phyloP scores from a whole-genome alignment of 2,329 filamentous ascomycete genomes.

The Pseudogymnoascus pannorum region DNA sequence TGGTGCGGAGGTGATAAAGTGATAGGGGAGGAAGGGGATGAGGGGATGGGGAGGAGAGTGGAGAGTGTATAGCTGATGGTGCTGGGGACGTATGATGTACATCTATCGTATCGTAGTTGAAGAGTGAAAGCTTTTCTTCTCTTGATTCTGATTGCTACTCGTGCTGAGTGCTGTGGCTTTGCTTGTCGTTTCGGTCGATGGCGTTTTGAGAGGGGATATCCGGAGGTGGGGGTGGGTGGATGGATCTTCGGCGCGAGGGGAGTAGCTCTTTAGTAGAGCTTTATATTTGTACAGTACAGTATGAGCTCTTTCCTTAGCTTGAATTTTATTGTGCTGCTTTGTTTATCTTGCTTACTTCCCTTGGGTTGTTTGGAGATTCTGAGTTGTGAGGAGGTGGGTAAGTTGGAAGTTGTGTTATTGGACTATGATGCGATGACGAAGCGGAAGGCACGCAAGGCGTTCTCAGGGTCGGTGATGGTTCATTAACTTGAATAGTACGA shows the following conservation, averaged over 20 bases:
- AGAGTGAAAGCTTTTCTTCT: not conserved
- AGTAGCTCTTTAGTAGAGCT: not conserved
- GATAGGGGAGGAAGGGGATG: not conserved
- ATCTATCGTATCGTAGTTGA: not conserved
- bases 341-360: not conserved
- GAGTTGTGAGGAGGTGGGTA: not conserved
- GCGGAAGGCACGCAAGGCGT: not conserved
- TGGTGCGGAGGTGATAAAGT: not conserved
- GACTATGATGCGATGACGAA: not conserved
- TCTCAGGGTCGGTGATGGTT: not conserved
- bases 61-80: not conserved
- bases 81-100: constrained; percentile 1
- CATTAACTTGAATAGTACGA: not conserved
- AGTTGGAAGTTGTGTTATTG: not conserved
- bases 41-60: not conserved
- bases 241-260: not conserved
- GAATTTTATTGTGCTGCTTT: not conserved
- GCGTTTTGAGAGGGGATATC: not conserved
- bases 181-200: not conserved
- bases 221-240: not conserved
- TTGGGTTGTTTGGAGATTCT: not conserved
- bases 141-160: not conserved
- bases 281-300: not conserved
- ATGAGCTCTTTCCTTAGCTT: not conserved
- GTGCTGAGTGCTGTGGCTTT: not conserved